Conservation (phyloP, 345 rosid genomes). For the Raphanus sativus region DNA sequence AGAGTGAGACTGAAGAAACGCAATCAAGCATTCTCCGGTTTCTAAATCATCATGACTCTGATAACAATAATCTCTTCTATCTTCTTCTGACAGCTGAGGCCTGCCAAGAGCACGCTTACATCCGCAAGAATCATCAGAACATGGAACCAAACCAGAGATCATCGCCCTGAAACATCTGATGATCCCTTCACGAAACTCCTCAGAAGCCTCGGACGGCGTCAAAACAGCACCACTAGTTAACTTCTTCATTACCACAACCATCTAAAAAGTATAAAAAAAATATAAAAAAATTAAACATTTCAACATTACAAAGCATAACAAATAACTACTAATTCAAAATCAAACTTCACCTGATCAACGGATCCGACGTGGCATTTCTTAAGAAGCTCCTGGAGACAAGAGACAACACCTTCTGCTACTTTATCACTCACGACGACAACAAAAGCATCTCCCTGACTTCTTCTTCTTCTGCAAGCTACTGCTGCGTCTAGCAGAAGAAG, state of each 20-base stretch:
- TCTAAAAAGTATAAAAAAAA: constrained; percentile 40
- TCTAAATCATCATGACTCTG: constrained; percentile 32
- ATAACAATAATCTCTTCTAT: constrained; percentile 37
- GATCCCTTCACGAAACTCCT: constrained; percentile 91
- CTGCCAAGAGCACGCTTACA: constrained; percentile 56
- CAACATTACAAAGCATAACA: neutral
- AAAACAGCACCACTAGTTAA: constrained; percentile 68
- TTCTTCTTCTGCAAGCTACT: constrained; percentile 52
- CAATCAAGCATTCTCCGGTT: constrained; percentile 63
- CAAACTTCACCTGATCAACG: constrained; percentile 64
- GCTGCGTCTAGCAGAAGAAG: constrained; percentile 79
- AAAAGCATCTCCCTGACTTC: constrained; percentile 5
- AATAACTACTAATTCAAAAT: constrained; percentile 4
- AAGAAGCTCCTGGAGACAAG: constrained; percentile 82
- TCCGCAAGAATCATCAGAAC: constrained; percentile 59
- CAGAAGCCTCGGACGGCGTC: constrained; percentile 72
- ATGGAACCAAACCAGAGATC: constrained; percentile 52
- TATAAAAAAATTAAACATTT: neutral
- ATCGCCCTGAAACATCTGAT: constrained; percentile 76
- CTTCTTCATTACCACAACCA: constrained; percentile 79
- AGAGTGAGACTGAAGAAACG: constrained; percentile 74
- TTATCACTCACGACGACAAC: constrained; percentile 59
- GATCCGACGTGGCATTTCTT: constrained; percentile 60
- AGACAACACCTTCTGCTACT: constrained; percentile 75
- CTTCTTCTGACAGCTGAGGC: constrained; percentile 62